Evolutionary conservation across 805 yeast genomes (phyloP).

Genomic region (Lipomyces orientalis): DNA sequence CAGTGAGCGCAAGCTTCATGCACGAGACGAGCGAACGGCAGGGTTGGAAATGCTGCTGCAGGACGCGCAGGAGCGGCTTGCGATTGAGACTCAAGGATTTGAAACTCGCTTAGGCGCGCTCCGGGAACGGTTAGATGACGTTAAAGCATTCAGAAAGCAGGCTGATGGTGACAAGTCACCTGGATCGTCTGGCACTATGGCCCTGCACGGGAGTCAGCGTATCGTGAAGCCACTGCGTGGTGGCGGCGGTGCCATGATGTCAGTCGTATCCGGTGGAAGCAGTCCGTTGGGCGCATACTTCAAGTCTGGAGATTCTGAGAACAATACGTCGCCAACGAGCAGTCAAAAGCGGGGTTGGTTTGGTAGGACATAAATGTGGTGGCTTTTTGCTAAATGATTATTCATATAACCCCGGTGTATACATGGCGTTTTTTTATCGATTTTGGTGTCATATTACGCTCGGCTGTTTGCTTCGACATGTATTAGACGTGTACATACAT

Average conservation of each 20-base stretch:
- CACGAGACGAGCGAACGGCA: constrained; percentile 62
- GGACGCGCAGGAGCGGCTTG: constrained; percentile 57
- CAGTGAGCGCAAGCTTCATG: constrained; percentile 60
- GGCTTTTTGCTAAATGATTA: not conserved
- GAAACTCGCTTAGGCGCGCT: constrained; percentile 45
- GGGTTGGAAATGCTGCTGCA: constrained; percentile 57
- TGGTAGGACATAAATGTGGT: not conserved
- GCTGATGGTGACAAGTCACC: constrained; percentile 19
- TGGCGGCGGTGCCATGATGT: constrained; percentile 44
- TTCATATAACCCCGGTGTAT: not conserved
- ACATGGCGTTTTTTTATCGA: not conserved
- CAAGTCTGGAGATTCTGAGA: not conserved
- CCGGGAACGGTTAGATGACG: constrained; percentile 37
- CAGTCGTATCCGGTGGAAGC: constrained; percentile 2
- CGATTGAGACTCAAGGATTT: constrained; percentile 56
- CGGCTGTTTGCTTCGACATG: not conserved
- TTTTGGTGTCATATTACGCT: not conserved
- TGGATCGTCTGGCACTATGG: not conserved
- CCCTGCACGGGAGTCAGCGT: constrained; percentile 45
- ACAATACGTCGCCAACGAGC: not conserved
- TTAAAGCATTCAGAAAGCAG: constrained; percentile 32
- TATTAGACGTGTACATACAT: too few species aligned
- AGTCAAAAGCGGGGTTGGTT: not conserved
- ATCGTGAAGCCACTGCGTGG: constrained; percentile 70
- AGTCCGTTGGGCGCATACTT: constrained; percentile 7